phyloP scores from a whole-genome alignment of 352 stramenopile genomes.

The Phytophthora pinifolia region DNA sequence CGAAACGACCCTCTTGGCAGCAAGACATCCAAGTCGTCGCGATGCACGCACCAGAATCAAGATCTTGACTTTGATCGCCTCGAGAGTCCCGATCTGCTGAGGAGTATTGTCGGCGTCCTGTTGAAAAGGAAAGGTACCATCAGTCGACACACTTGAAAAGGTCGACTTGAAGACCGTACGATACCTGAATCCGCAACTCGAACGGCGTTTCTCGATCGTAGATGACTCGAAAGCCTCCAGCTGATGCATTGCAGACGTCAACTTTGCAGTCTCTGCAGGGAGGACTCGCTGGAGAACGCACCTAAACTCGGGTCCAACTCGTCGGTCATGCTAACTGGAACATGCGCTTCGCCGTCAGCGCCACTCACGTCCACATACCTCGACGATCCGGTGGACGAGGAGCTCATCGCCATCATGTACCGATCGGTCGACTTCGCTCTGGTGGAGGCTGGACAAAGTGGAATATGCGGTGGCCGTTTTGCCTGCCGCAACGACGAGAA shows the following conservation, averaged over 20 bases:
- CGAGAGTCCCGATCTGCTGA: constrained; percentile 90
- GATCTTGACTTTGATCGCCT: constrained; percentile 95
- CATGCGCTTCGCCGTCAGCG: constrained; percentile 32
- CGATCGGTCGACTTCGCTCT: constrained; percentile 4
- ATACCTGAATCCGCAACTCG: constrained; percentile 90
- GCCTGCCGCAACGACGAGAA: background rate
- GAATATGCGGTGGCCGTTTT: constrained; percentile 13
- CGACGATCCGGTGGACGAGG: constrained; percentile 35
- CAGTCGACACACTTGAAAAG: background rate
- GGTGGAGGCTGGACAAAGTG: background rate
- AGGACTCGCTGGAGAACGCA: constrained; percentile 15
- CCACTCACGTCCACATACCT: constrained; percentile 36
- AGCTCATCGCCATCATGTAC: constrained; percentile 39
- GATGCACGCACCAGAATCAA: constrained; percentile 71
- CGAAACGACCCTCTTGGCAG: background rate
- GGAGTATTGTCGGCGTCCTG: constrained; percentile 82
- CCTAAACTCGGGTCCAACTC: constrained; percentile 83
- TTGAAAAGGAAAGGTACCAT: background rate
- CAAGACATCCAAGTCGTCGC: too few species aligned
- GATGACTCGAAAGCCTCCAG: constrained; percentile 86
- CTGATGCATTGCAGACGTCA: constrained; percentile 22
- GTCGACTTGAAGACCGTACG: too few species aligned
- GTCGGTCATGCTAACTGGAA: constrained; percentile 52
- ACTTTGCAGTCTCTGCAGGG: background rate
- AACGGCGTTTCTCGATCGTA: constrained; percentile 92